A percentile compares a stretch with the other conserved stretches of the same genome.
These are phyloP conservation scores for Lasiosphaeria miniovina DNA, from an alignment of 495 filamentous ascomycete genomes.

Conservation along the genomic window DNA sequence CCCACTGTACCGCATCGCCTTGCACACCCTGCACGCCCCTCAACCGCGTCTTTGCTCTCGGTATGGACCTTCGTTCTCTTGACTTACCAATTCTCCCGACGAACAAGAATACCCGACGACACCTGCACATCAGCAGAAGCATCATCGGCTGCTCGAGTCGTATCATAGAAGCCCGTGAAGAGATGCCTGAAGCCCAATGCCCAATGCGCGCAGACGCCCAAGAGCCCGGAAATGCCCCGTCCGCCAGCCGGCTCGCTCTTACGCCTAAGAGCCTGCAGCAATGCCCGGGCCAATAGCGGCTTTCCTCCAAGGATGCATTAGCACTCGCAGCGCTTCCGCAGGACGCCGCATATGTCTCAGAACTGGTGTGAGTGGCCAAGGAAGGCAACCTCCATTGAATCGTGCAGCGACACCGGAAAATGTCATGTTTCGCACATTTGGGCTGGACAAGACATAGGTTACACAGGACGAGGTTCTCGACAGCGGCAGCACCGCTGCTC, in stretches of 20 bases:
- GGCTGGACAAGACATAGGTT: neutral
- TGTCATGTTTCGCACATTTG: neutral
- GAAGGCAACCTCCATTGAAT: neutral
- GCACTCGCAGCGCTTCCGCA: conserved; percentile 25
- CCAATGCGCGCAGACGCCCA: neutral
- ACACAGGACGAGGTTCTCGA: neutral
- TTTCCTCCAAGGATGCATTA: conserved; percentile 14
- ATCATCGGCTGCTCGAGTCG: neutral
- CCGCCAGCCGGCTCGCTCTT: conserved; percentile 11
- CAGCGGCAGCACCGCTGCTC: too few relatives aligned
- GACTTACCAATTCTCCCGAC: conserved; percentile 8
- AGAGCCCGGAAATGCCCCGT: neutral
- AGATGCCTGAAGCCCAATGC: neutral
- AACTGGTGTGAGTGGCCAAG: conserved; percentile 14
- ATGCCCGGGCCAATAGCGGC: conserved; percentile 20
- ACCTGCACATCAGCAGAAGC: conserved; percentile 1
- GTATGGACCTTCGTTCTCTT: neutral
- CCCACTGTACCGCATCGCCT: neutral
- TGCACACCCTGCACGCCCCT: neutral
- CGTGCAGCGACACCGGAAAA: neutral
- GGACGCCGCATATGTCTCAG: conserved; percentile 27
- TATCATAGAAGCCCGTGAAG: conserved; percentile 18
- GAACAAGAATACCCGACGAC: conserved; percentile 5
- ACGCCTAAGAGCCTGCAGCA: neutral
- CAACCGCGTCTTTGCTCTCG: neutral